Evolutionary conservation across 176 grass and related monocot genomes (phyloP).

Genomic region (Triticum urartu): DNA sequence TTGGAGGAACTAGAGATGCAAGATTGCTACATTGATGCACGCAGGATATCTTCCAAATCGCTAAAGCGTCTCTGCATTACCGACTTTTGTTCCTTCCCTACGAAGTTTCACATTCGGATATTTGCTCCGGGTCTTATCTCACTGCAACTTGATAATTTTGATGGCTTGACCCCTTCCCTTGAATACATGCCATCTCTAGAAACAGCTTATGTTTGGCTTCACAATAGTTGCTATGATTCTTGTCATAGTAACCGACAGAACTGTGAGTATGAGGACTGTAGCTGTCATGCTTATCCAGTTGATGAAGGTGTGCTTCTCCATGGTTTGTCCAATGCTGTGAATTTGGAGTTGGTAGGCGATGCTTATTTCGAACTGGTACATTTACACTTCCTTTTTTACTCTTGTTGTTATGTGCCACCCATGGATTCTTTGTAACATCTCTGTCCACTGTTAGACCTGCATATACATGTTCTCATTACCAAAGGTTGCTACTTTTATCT

Average conservation of each 20-base stretch:
- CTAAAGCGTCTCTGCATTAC: background rate
- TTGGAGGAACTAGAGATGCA: background rate
- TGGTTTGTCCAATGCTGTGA: background rate
- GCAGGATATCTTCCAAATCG: background rate
- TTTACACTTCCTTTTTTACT: background rate
- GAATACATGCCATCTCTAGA: too few relatives aligned
- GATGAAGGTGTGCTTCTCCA: background rate
- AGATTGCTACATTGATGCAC: background rate
- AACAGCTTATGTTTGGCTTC: background rate
- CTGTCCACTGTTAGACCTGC: too few relatives aligned
- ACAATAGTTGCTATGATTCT: background rate
- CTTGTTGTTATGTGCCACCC: background rate
- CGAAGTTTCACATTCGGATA: background rate
- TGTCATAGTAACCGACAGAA: background rate
- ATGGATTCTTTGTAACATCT: too few relatives aligned
- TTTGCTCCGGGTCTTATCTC: background rate
- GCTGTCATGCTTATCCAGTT: background rate
- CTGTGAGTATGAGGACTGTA: background rate
- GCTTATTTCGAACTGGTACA: background rate
- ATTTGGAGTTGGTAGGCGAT: background rate
- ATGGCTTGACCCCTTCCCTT: too few relatives aligned
- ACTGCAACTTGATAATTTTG: too few relatives aligned
- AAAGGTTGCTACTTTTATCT: too few relatives aligned
- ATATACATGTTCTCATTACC: too few relatives aligned
- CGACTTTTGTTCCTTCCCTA: background rate